Base-by-base conservation (phyloP, 108 stramenopile genomes). In the Tribonema minus region DNA sequence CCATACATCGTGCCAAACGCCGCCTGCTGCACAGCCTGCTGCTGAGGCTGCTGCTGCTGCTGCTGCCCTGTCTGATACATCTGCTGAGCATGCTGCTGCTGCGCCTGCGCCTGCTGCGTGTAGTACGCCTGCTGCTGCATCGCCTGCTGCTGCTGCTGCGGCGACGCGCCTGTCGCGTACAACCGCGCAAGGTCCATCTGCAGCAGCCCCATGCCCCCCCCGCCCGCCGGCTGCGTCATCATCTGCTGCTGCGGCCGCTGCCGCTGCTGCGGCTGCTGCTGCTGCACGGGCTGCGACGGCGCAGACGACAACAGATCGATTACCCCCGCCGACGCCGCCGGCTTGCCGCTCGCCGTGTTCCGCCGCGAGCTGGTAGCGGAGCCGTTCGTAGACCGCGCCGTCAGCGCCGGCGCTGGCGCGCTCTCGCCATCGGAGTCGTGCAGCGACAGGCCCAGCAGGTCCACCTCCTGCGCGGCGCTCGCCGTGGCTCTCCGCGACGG, bases 241-340 rank as follows among this genome's bases (percentile, higher is more conserved):
- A 58, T 4, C 58, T 41, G 41, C 32, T 32, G 31, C 31, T 33
- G 63, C 58, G 34, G 69, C 58, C 58, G 32, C 32, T 32, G 46
- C 58, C 33, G 37, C 32, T 30, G 58, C 58, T 37, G 58, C 12
- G 41, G 58, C 58, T 70, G 69, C 32, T 33, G 33, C 34, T 41
- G 68, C 3, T 46, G 69, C 69, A 70, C 58, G 34, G 69, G 58
- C n/a, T 70, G 69, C 58, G 54, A 58, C 3, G n/a, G n/a, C n/a
- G 54, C 69, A 25, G 69, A 70, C 1, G 69, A 70, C 34, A 58
- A 46, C 4, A 70, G 69, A 58, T 46, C 54, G 32, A 70, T 58
- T 7, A 70, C 54, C 9, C 54, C 54, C 9, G 54, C 69, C 20
- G 69, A 59, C 1, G 69, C 58, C 26, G 69, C 58, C 23, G 69